These are phyloP conservation scores for Ceratocystis variospora DNA, from an alignment of 2,329 filamentous ascomycete genomes.

Conservation along the genomic window DNA sequence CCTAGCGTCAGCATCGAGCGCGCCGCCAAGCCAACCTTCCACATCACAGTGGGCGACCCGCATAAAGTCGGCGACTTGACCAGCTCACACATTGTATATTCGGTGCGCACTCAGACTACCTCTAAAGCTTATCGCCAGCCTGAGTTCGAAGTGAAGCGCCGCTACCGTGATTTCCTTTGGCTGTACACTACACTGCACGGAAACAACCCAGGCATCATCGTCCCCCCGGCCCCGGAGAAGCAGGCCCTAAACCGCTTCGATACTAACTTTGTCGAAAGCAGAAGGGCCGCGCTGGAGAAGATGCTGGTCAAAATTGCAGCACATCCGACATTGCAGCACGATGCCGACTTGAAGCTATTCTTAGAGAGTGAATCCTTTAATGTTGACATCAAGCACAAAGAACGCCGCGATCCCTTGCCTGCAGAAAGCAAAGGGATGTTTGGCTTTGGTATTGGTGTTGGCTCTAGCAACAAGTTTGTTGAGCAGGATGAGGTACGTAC, in stretches of 20 bases:
- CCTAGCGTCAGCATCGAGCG: conserved; percentile 87
- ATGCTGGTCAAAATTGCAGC: conserved; percentile 95
- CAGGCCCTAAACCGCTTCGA: conserved; percentile 94
- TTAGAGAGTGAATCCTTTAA: conserved; percentile 93
- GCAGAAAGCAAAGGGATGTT: conserved; percentile 89
- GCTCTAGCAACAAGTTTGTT: conserved; percentile 74
- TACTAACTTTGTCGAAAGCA: conserved; percentile 86
- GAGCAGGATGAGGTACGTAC: conserved; percentile 82
- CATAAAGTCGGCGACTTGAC: conserved; percentile 96
- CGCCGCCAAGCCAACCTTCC: conserved; percentile 80
- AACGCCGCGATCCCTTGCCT: conserved; percentile 72
- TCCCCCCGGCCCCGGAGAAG: conserved; percentile 93
- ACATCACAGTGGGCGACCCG: conserved; percentile 86
- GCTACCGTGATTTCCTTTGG: conserved; percentile 96
- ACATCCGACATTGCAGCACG: conserved; percentile 82
- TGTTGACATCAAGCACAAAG: conserved; percentile 94
- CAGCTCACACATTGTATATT: conserved; percentile 95
- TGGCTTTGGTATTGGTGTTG: conserved; percentile 60
- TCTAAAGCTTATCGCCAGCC: conserved; percentile 90
- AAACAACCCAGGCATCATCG: conserved; percentile 88
- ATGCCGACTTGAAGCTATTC: conserved; percentile 89
- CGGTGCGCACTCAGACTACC: conserved; percentile 82
- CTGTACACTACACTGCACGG: conserved; percentile 87
- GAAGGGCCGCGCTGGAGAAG: conserved; percentile 80
- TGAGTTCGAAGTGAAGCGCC: conserved; percentile 83